These are phyloP conservation scores for Epichloe glyceriae DNA, from an alignment of 2,329 filamentous ascomycete species.

Conservation along the genomic window DNA sequence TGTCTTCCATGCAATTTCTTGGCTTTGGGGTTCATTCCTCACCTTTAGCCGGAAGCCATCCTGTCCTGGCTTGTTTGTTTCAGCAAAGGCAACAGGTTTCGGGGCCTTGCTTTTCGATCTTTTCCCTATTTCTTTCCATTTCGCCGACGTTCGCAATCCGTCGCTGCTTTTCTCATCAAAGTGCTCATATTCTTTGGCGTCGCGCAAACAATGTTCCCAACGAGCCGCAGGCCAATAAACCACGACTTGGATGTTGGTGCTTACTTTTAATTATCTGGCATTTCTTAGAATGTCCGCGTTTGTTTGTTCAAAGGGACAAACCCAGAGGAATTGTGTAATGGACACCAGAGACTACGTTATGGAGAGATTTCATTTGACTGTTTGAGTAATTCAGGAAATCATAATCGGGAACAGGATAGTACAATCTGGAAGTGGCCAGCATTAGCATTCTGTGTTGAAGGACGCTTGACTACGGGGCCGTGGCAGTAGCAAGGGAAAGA, in stretches of 20 bases:
- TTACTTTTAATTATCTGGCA: background rate
- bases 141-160: background rate
- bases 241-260: background rate
- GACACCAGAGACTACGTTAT: background rate
- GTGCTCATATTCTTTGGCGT: background rate
- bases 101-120: background rate
- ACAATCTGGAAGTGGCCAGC: background rate
- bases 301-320: background rate
- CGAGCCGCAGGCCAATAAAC: background rate
- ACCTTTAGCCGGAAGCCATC: background rate
- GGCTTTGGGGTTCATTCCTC: background rate
- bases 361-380: background rate
- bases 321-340: background rate
- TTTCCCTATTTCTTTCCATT: background rate
- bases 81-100: background rate
- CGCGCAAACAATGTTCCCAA: too few species aligned
- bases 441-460: background rate
- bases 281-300: background rate
- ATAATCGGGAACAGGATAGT: slow-evolving; percentile 5
- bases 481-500: background rate
- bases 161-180: background rate
- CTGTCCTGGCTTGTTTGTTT: background rate
- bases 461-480: background rate
- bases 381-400: slow-evolving; percentile 6
- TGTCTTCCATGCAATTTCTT: background rate